phyloP scores from a whole-genome alignment of 2,329 filamentous ascomycete genomes.

The Tympanopsis confertula region DNA sequence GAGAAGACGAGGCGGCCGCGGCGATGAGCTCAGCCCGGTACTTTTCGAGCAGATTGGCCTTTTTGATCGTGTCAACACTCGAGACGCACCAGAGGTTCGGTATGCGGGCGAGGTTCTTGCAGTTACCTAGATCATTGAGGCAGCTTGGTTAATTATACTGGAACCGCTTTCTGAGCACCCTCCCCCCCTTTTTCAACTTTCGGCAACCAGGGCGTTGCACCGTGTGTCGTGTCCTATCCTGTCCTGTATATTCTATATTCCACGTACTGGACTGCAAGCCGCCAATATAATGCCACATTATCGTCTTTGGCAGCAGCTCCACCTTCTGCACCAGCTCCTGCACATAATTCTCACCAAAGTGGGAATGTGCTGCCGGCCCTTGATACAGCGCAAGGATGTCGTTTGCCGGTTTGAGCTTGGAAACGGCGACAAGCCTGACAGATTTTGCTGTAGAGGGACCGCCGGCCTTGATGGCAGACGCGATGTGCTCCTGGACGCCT shows the following conservation, averaged over 20 bases:
- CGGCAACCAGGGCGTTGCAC: no score
- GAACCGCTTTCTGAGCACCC: no score
- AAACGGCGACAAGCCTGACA: slow-evolving; percentile 85
- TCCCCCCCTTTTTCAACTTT: no score
- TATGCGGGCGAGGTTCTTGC: slow-evolving; percentile 74
- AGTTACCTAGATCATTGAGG: slow-evolving; percentile 53
- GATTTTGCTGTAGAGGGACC: slow-evolving; percentile 17
- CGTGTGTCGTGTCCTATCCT: no score
- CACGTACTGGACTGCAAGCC: slow-evolving; percentile 63
- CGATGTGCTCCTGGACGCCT: slow-evolving; percentile 45
- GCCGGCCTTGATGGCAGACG: slow-evolving; percentile 36
- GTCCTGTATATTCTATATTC: neutral
- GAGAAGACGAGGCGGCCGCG: slow-evolving; percentile 12
- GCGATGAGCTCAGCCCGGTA: slow-evolving; percentile 51
- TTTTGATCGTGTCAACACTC: slow-evolving; percentile 78
- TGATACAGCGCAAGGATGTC: slow-evolving; percentile 79
- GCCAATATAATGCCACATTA: slow-evolving; percentile 95
- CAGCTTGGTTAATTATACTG: neutral
- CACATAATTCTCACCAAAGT: slow-evolving; percentile 96
- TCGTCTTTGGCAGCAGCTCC: slow-evolving; percentile 59
- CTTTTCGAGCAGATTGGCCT: slow-evolving; percentile 71
- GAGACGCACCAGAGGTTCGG: slow-evolving; percentile 86
- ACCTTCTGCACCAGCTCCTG: slow-evolving; percentile 85
- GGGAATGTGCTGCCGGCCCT: slow-evolving; percentile 43
- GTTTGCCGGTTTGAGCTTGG: slow-evolving; percentile 85